Percentiles rank a stretch among this genome's conserved stretches.
Conservation (phyloP, 78 protist species). For the Cavenderia fasciculata region DNA sequence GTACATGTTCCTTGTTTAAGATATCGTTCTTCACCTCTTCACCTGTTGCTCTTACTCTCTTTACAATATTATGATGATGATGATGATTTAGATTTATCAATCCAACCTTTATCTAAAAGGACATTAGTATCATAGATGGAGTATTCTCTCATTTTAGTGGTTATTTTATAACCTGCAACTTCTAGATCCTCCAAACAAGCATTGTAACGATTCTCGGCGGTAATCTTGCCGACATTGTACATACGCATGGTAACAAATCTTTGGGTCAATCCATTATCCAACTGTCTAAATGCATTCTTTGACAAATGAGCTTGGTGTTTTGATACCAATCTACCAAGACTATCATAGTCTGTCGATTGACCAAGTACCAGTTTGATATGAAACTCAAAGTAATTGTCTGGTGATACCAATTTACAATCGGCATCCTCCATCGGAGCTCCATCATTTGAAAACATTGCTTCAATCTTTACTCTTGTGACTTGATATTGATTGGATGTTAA, state of each 20-base stretch:
- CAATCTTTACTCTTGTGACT: constrained; percentile 1
- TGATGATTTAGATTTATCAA: constrained; percentile 1
- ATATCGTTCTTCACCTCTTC: too few relatives aligned
- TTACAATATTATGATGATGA: too few relatives aligned
- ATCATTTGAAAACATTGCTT: constrained; percentile 6
- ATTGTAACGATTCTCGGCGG: neutral
- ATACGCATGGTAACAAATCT: constrained; percentile 40
- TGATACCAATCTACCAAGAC: neutral
- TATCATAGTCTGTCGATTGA: neutral
- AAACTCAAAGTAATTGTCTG: constrained; percentile 53
- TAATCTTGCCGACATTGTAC: constrained; percentile 2
- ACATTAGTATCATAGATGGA: constrained; percentile 56
- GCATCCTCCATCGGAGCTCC: constrained; percentile 5
- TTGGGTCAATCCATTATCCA: neutral
- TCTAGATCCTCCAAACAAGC: neutral
- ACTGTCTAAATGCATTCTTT: constrained; percentile 26
- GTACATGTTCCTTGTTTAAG: too few relatives aligned
- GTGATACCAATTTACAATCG: neutral
- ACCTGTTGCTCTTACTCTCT: too few relatives aligned
- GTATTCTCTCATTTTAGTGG: constrained; percentile 27
- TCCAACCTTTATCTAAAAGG: constrained; percentile 29
- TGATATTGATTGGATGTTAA: neutral
- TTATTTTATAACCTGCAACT: neutral
- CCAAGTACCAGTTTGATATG: constrained; percentile 40
- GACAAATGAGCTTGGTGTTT: constrained; percentile 35